These are phyloP conservation scores for Kentomonas sorsogonicus DNA, from an alignment of 208 protist genomes.

Conservation along the genomic window DNA sequence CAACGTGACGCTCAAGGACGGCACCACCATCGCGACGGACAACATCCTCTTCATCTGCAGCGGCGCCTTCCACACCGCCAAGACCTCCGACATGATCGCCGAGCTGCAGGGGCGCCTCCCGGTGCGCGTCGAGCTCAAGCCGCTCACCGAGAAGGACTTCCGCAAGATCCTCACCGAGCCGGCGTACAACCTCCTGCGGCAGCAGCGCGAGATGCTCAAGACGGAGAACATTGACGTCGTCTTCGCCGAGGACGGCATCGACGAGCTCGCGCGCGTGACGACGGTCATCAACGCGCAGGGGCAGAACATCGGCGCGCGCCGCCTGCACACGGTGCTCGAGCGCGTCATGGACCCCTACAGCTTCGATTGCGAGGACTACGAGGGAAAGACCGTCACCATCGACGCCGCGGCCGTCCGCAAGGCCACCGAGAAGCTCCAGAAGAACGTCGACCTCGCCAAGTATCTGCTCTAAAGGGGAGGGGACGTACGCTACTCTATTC, in stretches of 20 bases:
- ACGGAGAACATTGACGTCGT: slow-evolving; percentile 94
- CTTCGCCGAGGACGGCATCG: slow-evolving; percentile 90
- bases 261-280: slow-evolving; percentile 91
- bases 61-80: slow-evolving; percentile 95
- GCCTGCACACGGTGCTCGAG: slow-evolving; percentile 95
- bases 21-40: slow-evolving; percentile 92
- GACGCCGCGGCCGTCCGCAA: slow-evolving; percentile 58
- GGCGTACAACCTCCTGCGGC: slow-evolving; percentile 92
- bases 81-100: slow-evolving; percentile 92
- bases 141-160: slow-evolving; percentile 92
- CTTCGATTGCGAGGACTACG: slow-evolving; percentile 85
- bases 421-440: slow-evolving; percentile 70
- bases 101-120: slow-evolving; percentile 96
- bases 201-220: slow-evolving; percentile 90
- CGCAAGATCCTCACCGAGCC: slow-evolving; percentile 96
- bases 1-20: slow-evolving; percentile 95
- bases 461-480: slow-evolving; percentile 63
- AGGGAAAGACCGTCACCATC: slow-evolving; percentile 67
- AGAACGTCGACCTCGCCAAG: slow-evolving; percentile 88
- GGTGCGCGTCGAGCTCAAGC: slow-evolving; percentile 97
- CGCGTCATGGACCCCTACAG: slow-evolving; percentile 94
- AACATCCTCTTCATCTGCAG: slow-evolving; percentile 97
- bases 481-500: neutral
- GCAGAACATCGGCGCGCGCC: slow-evolving; percentile 96
- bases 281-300: slow-evolving; percentile 89